Percentiles rank a stretch among this genome's conserved stretches.
phyloP scores from a whole-genome alignment of 257 asterid genomes.

The Scutellaria baicalensis region DNA sequence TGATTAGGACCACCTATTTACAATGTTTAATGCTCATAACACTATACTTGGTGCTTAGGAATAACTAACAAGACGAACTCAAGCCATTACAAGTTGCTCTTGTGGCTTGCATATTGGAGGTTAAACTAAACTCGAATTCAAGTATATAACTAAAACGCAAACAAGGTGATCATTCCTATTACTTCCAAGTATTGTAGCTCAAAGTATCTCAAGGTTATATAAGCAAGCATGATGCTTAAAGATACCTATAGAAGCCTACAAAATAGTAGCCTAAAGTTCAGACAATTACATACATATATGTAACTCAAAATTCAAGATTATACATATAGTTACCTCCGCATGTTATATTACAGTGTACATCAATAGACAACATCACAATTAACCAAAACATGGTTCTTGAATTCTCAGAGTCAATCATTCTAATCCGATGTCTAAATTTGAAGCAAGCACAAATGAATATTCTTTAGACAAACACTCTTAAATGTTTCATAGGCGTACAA shows the following conservation, averaged over 20 bases:
- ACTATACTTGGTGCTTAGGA: neutral
- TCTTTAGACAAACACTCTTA: neutral
- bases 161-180: neutral
- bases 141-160: neutral
- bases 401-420: neutral
- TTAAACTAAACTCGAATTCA: neutral
- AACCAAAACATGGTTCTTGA: neutral
- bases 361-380: neutral
- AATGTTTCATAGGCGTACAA: neutral
- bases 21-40: neutral
- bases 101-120: neutral
- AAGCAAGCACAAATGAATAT: neutral
- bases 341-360: neutral
- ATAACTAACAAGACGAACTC: neutral
- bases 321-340: too few species aligned
- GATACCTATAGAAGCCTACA: too few species aligned
- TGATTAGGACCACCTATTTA: neutral
- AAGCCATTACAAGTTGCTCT: neutral
- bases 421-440: neutral
- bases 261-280: too few species aligned
- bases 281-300: too few species aligned
- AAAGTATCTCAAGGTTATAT: neutral
- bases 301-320: too few species aligned
- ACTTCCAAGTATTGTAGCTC: neutral
- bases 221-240: neutral